Percentiles rank a stretch among this genome's conserved stretches.
Conservation (phyloP, 2,329 filamentous ascomycete species). For the Penicillium sp. region DNA sequence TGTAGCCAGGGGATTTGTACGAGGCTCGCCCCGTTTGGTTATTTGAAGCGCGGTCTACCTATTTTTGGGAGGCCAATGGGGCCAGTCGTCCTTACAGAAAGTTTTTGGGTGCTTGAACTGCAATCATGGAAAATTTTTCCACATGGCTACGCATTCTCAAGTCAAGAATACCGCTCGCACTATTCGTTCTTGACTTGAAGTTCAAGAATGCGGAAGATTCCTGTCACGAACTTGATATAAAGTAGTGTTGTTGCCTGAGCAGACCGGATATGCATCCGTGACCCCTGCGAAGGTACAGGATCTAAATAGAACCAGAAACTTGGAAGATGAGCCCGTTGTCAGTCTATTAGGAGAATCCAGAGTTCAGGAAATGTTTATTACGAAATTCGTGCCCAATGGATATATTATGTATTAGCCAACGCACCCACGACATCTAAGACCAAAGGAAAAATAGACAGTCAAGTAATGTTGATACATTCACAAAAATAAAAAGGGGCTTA, state of each 20-base stretch:
- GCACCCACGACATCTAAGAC: constrained; percentile 12
- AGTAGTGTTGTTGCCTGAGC: background rate
- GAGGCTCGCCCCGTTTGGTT: background rate
- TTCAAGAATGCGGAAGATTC: background rate
- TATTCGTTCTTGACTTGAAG: background rate
- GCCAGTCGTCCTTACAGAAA: background rate
- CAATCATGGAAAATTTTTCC: background rate
- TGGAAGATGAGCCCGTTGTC: too few species aligned
- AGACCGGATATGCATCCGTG: background rate
- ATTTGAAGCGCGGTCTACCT: constrained; percentile 3
- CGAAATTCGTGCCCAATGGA: background rate
- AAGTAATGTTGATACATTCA: constrained; percentile 25
- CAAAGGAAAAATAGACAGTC: constrained; percentile 15
- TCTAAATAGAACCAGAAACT: background rate
- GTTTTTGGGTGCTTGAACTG: background rate
- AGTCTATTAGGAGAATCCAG: too few species aligned
- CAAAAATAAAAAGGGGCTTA: constrained; percentile 21
- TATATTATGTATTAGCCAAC: background rate
- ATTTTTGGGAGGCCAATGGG: constrained; percentile 13
- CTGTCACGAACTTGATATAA: too few species aligned
- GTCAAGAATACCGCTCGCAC: background rate
- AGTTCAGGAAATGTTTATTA: too few species aligned
- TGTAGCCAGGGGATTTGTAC: background rate
- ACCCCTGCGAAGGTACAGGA: background rate
- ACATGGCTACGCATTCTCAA: background rate